These are phyloP conservation scores for Rhodomyrtus tomentosa DNA, from an alignment of 345 rosid genomes.

Conservation along the genomic window DNA sequence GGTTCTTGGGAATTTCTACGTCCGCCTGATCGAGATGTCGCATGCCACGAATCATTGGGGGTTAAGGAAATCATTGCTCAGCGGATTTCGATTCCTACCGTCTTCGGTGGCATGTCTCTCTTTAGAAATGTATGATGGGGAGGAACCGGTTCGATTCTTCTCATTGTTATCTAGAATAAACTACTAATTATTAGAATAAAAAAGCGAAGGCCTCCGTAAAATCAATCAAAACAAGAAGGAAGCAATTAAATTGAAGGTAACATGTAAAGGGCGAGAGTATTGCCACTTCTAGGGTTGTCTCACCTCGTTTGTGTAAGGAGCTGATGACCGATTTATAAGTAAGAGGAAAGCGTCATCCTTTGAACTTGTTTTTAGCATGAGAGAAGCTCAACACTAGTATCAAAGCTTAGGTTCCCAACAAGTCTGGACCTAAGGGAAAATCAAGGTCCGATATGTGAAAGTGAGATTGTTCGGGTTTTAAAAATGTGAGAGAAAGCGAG, in stretches of 20 bases:
- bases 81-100: not conserved
- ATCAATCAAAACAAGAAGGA: not conserved
- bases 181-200: not conserved
- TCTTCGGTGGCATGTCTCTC: not conserved
- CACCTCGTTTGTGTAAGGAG: too few relatives aligned
- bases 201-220: not conserved
- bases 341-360: too few relatives aligned
- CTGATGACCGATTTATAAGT: too few relatives aligned
- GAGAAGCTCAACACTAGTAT: too few relatives aligned
- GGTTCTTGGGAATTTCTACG: not conserved
- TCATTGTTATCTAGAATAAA: not conserved
- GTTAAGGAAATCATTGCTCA: not conserved
- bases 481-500: too few relatives aligned
- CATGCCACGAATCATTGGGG: not conserved
- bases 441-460: too few relatives aligned
- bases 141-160: not conserved
- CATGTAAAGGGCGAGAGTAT: not conserved
- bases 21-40: not conserved
- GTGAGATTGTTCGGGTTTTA: too few relatives aligned
- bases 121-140: not conserved
- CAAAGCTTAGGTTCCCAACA: too few relatives aligned
- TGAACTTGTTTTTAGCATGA: too few relatives aligned
- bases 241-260: not conserved
- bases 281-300: too few relatives aligned
- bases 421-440: too few relatives aligned